phyloP scores from a whole-genome alignment of 2,329 filamentous ascomycete species.

The Neospermospora avenae region DNA sequence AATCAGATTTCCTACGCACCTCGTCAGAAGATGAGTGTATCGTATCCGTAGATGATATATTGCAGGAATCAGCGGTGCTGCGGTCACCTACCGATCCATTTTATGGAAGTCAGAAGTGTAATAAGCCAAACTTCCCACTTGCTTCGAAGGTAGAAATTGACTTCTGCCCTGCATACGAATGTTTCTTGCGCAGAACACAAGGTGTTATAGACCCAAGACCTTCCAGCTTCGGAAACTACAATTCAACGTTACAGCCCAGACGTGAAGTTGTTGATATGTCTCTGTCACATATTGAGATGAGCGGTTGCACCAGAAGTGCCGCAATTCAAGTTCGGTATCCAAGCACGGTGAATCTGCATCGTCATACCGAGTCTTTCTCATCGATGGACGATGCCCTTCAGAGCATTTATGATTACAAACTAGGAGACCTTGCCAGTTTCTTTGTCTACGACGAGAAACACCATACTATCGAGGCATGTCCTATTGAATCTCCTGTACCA shows the following conservation, averaged over 20 bases:
- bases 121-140: not conserved
- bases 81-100: constrained; percentile 9
- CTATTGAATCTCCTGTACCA: constrained; percentile 13
- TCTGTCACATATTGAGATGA: not conserved
- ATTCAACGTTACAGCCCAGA: not conserved
- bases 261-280: too few relatives aligned
- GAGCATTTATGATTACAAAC: constrained; percentile 18
- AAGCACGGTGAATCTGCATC: constrained; percentile 5
- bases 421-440: constrained; percentile 21
- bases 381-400: constrained; percentile 20
- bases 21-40: not conserved
- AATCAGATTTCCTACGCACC: not conserved
- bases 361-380: constrained; percentile 12
- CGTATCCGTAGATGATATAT: not conserved
- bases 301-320: not conserved
- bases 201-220: not conserved
- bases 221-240: not conserved
- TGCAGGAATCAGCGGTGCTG: constrained; percentile 12
- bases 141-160: not conserved
- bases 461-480: constrained; percentile 10
- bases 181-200: not conserved
- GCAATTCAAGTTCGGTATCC: constrained; percentile 19
- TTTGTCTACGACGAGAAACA: constrained; percentile 17
- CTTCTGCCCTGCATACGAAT: not conserved
- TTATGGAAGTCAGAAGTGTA: not conserved